phyloP scores from a whole-genome alignment of 768 basidiomycete genomes.

The Mycena metata region DNA sequence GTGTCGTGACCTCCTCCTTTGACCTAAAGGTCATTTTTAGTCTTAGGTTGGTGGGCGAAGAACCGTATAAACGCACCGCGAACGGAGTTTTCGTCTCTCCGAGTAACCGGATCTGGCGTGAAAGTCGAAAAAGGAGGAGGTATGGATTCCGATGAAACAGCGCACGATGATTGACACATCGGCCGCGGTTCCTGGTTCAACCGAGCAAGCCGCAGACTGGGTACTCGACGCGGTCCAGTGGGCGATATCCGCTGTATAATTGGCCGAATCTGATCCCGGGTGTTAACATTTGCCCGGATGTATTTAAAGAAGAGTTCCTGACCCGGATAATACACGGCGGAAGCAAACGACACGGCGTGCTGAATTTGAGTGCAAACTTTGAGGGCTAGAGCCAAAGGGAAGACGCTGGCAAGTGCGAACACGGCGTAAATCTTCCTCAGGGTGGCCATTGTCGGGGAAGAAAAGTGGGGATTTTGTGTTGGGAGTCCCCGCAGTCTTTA shows the following conservation, averaged over 20 bases:
- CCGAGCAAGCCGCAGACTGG: conserved; percentile 63
- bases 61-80: conserved; percentile 58
- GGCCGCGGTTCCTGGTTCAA: conserved; percentile 67
- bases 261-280: conserved; percentile 35
- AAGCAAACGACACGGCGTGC: conserved; percentile 55
- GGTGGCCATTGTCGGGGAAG: background rate
- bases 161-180: conserved; percentile 67
- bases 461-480: background rate
- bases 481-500: no score
- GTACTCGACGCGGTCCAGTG: conserved; percentile 69
- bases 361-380: conserved; percentile 54
- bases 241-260: conserved; percentile 57
- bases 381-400: background rate
- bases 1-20: conserved; percentile 74
- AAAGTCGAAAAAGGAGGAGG: background rate
- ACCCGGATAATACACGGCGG: conserved; percentile 62
- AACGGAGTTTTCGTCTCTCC: conserved; percentile 62
- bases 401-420: background rate
- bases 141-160: background rate
- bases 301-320: background rate
- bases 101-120: conserved; percentile 61
- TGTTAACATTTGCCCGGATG: background rate
- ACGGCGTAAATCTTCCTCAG: background rate
- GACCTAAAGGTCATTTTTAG: conserved; percentile 52
- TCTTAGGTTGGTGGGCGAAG: background rate